Evolutionary conservation across 352 stramenopile genomes (phyloP), one percentile per base, ranked within the genome.

Genomic region (Phytophthora crassamura): DNA sequence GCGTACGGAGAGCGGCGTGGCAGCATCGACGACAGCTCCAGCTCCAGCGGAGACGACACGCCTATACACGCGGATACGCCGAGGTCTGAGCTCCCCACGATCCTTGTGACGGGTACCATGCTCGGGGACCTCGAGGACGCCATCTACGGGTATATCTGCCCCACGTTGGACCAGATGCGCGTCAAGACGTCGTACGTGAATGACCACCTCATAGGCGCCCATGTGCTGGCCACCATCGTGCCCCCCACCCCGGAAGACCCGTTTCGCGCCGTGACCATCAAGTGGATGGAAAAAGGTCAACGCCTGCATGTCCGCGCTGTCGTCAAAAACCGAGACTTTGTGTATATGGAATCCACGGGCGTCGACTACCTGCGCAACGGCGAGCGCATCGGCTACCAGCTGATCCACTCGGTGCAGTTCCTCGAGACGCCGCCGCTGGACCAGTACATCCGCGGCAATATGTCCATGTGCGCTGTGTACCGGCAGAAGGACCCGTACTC

Each of bases 321-420:
- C 2, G 34, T 73, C 28, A 84, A 78, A 68, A 84, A 84, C 60
- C 53, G 74, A 20, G 80, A 89, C 40, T 78, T 86, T 49, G 80
- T 89, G 4, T 77, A 80, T 47, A 57, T 89, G 48, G 77, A 87
- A 20, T 64, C 59, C 42, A 87, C 76, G 12, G 80, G 80, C 32
- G 72, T 78, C 9, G 61, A 59, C n/a, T 58, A 64, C 45, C 57
- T 86, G 15, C 62, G 64, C 43, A 85, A 83, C 15, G 78, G 78
- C 3, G 76, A 85, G 59, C 73, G 58, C 14, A 43, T 88, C 36
- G 78, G 78, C 20, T 88, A 78, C 49, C 74, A 86, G 45, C 48
- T 88, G 8, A 40, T 80, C 28, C 82, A 90, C 64, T 89, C 77
- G 33, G 67, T 90, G 18, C 64, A 83, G 9, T 75, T 89, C 22